These are phyloP conservation scores for Fusarium sp. DNA, from an alignment of 2,329 filamentous ascomycete genomes.

Conservation along the genomic window DNA sequence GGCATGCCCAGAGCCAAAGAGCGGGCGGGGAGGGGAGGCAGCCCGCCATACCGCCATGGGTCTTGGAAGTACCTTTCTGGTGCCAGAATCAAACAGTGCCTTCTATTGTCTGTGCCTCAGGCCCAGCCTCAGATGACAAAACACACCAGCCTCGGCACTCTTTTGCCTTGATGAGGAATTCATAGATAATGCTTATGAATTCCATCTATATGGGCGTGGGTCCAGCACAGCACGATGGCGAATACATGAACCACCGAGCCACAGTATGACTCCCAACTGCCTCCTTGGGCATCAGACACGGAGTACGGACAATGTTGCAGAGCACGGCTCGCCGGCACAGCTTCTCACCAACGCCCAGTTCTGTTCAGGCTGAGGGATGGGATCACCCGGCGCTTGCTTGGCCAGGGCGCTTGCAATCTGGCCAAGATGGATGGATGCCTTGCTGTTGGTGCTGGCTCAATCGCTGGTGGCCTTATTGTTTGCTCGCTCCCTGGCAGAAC, in stretches of 20 bases:
- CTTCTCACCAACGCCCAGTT: constrained; percentile 18
- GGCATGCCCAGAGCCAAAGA: constrained; percentile 10
- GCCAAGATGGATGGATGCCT: constrained; percentile 1
- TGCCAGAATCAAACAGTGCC: not conserved
- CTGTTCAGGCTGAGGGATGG: constrained; percentile 12
- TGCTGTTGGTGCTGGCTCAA: not conserved
- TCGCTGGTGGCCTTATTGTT: constrained; percentile 1
- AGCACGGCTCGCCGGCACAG: constrained; percentile 34
- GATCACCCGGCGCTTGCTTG: constrained; percentile 30
- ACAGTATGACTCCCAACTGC: not conserved
- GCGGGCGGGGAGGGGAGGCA: constrained; percentile 2
- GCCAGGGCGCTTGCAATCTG: constrained; percentile 12
- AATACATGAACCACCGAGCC: constrained; percentile 4
- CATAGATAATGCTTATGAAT: constrained; percentile 28
- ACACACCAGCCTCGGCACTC: constrained; percentile 11
- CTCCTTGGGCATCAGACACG: not conserved
- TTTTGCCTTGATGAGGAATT: constrained; percentile 24
- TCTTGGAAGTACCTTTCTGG: constrained; percentile 5
- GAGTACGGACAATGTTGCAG: constrained; percentile 3
- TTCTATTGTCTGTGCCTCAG: not conserved
- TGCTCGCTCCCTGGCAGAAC: not conserved
- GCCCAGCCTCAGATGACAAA: constrained; percentile 12
- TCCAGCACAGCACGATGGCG: not conserved
- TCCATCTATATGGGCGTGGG: not conserved
- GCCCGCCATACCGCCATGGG: constrained; percentile 3